Evolutionary conservation across 2,329 filamentous ascomycete genomes (phyloP).

Genomic region (Phaeosphaeria sp.): DNA sequence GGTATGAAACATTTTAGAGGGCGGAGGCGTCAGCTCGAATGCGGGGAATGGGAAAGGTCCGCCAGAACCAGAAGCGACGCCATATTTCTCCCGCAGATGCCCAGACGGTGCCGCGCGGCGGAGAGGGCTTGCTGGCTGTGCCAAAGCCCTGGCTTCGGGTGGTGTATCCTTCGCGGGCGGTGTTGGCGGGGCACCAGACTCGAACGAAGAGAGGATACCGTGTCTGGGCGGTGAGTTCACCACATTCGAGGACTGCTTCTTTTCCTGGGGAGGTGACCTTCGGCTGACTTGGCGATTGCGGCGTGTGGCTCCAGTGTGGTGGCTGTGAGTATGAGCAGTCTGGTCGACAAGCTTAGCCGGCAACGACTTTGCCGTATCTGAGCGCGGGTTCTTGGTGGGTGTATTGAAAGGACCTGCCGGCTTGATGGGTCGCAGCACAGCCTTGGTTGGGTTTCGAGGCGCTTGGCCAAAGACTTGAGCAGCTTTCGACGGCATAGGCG

Average conservation of each 20-base stretch:
- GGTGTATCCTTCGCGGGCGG: constrained; percentile 56
- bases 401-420: constrained; percentile 13
- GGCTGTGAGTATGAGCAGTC: constrained; percentile 14
- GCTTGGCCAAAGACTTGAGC: constrained; percentile 45
- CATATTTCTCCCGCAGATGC: constrained; percentile 23
- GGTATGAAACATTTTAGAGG: constrained; percentile 14
- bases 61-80: constrained; percentile 7
- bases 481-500: constrained; percentile 32
- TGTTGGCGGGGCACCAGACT: constrained; percentile 44
- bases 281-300: constrained; percentile 7
- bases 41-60: constrained; percentile 19
- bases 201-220: constrained; percentile 11
- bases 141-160: constrained; percentile 24
- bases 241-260: constrained; percentile 7
- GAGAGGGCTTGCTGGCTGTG: constrained; percentile 21
- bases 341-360: constrained; percentile 26
- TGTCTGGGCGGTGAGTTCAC: constrained; percentile 6
- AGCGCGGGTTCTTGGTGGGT: constrained; percentile 22
- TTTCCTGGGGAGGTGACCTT: constrained; percentile 15
- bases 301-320: constrained; percentile 3
- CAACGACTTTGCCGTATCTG: constrained; percentile 35
- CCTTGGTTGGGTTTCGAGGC: constrained; percentile 19
- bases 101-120: constrained; percentile 20
- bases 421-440: constrained; percentile 23
- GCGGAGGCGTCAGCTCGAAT: constrained; percentile 21